Conservation (phyloP, 257 asterid species). For the Perilla frutescens region DNA sequence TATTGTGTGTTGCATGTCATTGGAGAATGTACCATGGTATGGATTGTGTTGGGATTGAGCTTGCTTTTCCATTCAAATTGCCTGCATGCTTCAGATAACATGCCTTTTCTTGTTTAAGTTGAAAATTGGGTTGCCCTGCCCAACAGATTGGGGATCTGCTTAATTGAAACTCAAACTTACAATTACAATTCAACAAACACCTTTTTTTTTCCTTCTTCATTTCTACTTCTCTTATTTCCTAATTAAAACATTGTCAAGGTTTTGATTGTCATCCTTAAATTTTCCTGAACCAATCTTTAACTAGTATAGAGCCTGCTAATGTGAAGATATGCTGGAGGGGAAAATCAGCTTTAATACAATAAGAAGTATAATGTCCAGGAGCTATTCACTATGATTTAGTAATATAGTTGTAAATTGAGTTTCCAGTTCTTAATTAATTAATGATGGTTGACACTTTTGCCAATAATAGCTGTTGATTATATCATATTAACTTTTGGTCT, state of each 20-base stretch:
- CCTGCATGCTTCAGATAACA: background rate
- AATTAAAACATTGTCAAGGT: background rate
- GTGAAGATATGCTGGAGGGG: background rate
- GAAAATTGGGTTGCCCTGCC: background rate
- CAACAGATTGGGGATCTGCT: background rate
- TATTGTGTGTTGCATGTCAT: background rate
- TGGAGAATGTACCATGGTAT: slow-evolving; percentile 1
- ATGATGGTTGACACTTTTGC: slow-evolving; percentile 10
- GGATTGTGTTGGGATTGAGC: slow-evolving; percentile 3
- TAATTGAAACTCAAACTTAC: background rate
- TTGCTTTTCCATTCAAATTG: slow-evolving; percentile 11
- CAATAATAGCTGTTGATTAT: background rate
- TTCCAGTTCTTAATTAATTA: slow-evolving; percentile 2
- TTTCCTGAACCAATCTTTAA: slow-evolving; percentile 13
- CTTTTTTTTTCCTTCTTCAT: background rate
- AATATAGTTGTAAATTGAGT: background rate
- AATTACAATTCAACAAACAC: background rate
- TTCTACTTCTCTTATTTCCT: background rate
- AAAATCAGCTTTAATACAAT: background rate
- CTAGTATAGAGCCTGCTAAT: slow-evolving; percentile 9
- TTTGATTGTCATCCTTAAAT: slow-evolving; percentile 16
- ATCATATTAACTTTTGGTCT: slow-evolving; percentile 19
- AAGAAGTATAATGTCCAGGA: slow-evolving; percentile 9
- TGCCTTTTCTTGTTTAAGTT: background rate
- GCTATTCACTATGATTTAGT: background rate